Percentiles rank a stretch among this genome's conserved stretches.
Evolutionary conservation across 441 rosid genomes (phyloP).

Genomic region (Jatropha podagrica): DNA sequence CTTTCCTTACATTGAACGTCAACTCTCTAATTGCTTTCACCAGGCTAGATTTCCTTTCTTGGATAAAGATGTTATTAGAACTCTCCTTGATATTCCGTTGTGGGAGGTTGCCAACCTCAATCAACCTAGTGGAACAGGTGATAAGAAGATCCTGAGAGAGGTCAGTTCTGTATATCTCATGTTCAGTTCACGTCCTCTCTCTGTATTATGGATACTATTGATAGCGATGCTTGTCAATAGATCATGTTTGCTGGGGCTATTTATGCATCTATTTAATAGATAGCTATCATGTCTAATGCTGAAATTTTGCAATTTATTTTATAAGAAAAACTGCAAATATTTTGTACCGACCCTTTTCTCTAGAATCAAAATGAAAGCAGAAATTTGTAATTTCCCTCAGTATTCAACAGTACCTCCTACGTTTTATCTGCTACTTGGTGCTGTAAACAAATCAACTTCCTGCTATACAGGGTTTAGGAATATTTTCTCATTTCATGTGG

Average conservation of each 20-base stretch:
- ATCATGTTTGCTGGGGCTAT: background rate
- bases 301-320: background rate
- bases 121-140: slow-evolving; percentile 88
- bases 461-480: background rate
- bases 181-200: background rate
- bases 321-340: background rate
- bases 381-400: background rate
- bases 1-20: slow-evolving; percentile 6
- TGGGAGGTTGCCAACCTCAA: slow-evolving; percentile 84
- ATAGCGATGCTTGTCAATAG: too few species aligned
- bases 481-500: slow-evolving; percentile 4
- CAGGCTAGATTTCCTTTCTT: slow-evolving; percentile 93
- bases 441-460: background rate
- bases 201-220: background rate
- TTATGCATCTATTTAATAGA: background rate
- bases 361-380: background rate
- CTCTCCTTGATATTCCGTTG: slow-evolving; percentile 72
- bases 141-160: slow-evolving; percentile 90
- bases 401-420: background rate
- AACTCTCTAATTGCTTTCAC: slow-evolving; percentile 12
- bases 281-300: background rate
- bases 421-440: background rate
- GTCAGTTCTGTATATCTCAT: slow-evolving; percentile 34
- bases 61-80: slow-evolving; percentile 87
- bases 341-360: background rate